Evolutionary conservation across 2,329 filamentous ascomycete genomes (phyloP), one percentile per base, ranked within the genome.

Genomic region (Beauveria pseudobassiana): DNA sequence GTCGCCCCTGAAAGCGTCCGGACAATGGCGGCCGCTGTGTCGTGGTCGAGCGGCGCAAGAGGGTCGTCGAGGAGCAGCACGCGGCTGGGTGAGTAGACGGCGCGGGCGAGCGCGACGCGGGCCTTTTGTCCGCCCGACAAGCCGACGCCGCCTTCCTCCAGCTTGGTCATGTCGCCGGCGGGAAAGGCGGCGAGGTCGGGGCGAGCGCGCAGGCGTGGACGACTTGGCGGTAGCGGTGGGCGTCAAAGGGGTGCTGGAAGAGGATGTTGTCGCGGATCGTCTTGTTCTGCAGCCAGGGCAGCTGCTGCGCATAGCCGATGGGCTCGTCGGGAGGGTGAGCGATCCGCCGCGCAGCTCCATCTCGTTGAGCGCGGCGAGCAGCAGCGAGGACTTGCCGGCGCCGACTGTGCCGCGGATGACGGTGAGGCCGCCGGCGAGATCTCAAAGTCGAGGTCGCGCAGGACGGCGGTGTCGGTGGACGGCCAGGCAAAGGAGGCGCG

Each of bases 401-500:
- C 84, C 85, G 22, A 87, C 84, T 51, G 81, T 82, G 18, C 85
- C 85, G 50, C 80, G 82, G 2, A 87, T 72, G 0, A 86, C 74
- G 0, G 79, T 84, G 5, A 87, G 73, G 0, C 83, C 83, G 0
- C 83, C 83, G 0, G 75, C 70, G 10, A 72, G 55, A 85, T 83
- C 1, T 68, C 70, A 10, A 85, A 65, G 14, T 76, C 74, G 14
- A 85, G 70, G 18, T 78, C 69, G 7, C 74, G 71, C 8, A 87
- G 72, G 0, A 85, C 78, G 4, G 81, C 76, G 8, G 80, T 78
- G 2, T 79, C 71, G 0, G 83, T 83, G 0, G 89, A 89, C 0
- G 92, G 91, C 88, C 92, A 96, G 0, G 88, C 83, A 70, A 96
- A 96, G 0, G 86, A 87, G 5, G 89, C 90, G 30, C 84, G 75